Percentiles rank a stretch among this genome's conserved stretches.
These are phyloP conservation scores for Fraxinus baroniana DNA, from an alignment of 305 asterid genomes.

Conservation along the genomic window DNA sequence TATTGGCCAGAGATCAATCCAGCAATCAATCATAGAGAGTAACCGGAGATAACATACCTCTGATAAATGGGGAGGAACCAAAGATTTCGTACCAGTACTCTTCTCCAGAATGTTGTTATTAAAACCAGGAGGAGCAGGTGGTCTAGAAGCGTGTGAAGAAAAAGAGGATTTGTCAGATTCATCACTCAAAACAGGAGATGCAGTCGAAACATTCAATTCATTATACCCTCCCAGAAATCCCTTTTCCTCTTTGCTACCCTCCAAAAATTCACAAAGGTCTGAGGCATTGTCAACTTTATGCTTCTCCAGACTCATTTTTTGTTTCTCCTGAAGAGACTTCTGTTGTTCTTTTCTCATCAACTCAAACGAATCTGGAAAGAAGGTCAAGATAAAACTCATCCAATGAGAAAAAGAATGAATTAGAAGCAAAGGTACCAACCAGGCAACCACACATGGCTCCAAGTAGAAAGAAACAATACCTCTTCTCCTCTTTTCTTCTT, in stretches of 20 bases:
- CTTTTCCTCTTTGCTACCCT: constrained; percentile 51
- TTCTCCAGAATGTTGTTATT: neutral
- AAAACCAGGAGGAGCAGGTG: neutral
- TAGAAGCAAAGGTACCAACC: neutral
- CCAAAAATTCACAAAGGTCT: constrained; percentile 39
- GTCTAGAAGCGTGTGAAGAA: neutral
- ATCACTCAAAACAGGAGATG: neutral
- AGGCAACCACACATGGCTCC: constrained; percentile 18
- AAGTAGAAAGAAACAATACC: constrained; percentile 45
- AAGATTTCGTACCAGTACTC: neutral
- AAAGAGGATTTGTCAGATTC: neutral
- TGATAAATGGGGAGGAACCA: neutral
- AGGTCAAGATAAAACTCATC: neutral
- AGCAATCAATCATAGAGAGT: neutral
- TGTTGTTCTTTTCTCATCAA: constrained; percentile 94
- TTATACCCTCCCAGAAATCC: neutral
- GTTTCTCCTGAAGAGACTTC: constrained; percentile 80
- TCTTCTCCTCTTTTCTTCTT: constrained; percentile 94
- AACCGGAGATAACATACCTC: neutral
- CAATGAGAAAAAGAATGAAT: neutral
- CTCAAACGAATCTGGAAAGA: constrained; percentile 44
- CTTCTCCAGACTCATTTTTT: constrained; percentile 49
- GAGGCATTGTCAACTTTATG: constrained; percentile 40
- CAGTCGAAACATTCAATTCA: neutral
- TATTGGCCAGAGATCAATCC: neutral